Conservation (phyloP, 768 basidiomycete genomes). For the Pulveroboletus frians region DNA sequence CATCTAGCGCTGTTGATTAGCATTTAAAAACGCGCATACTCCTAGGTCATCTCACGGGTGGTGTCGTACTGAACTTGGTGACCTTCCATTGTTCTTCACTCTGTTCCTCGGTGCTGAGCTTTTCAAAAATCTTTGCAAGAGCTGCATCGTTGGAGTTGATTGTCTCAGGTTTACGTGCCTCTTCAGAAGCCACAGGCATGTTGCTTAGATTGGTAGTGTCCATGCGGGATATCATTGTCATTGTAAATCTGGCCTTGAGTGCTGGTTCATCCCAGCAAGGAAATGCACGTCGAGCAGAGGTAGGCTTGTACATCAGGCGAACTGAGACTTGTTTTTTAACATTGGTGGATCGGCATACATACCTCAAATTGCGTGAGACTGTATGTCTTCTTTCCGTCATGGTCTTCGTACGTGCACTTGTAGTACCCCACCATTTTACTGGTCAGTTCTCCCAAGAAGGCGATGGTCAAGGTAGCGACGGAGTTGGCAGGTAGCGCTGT, state of each 20-base stretch:
- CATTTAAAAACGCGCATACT: not conserved
- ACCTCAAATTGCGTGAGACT: conserved; percentile 90
- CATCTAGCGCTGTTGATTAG: conserved; percentile 39
- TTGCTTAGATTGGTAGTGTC: conserved; percentile 80
- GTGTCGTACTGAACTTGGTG: conserved; percentile 75
- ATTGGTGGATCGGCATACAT: conserved; percentile 8
- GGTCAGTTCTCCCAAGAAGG: conserved; percentile 64
- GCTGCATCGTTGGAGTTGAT: conserved; percentile 29
- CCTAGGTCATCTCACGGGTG: conserved; percentile 41
- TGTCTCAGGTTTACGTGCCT: conserved; percentile 35
- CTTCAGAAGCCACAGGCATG: conserved; percentile 72
- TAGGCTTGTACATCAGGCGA: conserved; percentile 48
- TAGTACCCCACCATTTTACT: conserved; percentile 83
- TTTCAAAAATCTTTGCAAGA: conserved; percentile 39
- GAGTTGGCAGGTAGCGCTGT: conserved; percentile 58
- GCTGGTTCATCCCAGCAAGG: conserved; percentile 94
- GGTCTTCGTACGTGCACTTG: conserved; percentile 56
- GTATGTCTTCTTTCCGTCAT: conserved; percentile 62
- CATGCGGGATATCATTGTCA: conserved; percentile 74
- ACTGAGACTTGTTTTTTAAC: not conserved
- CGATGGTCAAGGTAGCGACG: conserved; percentile 64
- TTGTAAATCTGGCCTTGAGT: conserved; percentile 76
- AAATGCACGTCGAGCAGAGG: conserved; percentile 75
- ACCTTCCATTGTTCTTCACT: conserved; percentile 62
- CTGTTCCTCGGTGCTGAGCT: conserved; percentile 34